Conservation (phyloP, 192 early-diverging fungal species). For the Ambispora gerdemannii region DNA sequence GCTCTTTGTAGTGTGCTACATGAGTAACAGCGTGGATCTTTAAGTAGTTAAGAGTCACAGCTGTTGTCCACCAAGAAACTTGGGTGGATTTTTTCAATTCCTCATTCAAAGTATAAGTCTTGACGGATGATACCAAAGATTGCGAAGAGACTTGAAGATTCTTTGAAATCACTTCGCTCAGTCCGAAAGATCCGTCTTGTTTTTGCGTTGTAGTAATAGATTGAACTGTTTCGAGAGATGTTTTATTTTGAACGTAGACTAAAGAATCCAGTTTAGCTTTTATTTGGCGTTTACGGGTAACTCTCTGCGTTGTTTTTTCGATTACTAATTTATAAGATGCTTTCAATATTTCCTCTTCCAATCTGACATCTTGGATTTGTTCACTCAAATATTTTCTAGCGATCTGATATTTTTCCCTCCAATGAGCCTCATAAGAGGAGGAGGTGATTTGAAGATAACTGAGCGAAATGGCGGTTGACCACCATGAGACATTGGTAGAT, state of each 20-base stretch:
- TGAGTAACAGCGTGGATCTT: background rate
- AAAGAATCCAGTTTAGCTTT: background rate
- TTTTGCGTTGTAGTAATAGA: background rate
- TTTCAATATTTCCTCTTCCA: background rate
- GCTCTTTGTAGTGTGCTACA: background rate
- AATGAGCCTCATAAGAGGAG: background rate
- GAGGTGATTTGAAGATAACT: background rate
- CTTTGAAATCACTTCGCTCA: background rate
- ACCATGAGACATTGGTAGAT: no score
- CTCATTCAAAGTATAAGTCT: background rate
- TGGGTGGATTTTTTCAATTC: background rate
- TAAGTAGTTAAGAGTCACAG: background rate
- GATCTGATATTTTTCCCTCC: background rate
- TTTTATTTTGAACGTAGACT: background rate
- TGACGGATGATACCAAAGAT: background rate
- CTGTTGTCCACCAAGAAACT: background rate
- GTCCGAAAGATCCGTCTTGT: background rate
- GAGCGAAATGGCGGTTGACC: background rate
- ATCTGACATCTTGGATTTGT: background rate
- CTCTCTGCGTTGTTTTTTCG: background rate
- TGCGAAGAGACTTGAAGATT: background rate
- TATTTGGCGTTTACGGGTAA: constrained; percentile 1
- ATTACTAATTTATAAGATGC: background rate
- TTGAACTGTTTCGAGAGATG: background rate
- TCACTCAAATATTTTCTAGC: background rate